Evolutionary conservation across 345 rosid species (phyloP).

Genomic region (Sisymbrium irio): DNA sequence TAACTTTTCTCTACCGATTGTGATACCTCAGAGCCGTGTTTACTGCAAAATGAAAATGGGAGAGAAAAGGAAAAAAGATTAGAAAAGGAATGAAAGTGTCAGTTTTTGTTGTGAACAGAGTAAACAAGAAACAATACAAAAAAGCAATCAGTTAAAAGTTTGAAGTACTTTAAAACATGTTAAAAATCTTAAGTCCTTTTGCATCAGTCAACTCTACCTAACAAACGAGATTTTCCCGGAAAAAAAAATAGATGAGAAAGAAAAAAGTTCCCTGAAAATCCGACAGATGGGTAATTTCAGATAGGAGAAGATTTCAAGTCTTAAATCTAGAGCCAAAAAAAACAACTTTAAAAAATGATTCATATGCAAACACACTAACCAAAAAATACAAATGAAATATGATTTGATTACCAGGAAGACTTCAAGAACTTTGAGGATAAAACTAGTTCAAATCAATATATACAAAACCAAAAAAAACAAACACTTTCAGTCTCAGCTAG

Average conservation of each 20-base stretch:
- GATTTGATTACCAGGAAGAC: slow-evolving; percentile 4
- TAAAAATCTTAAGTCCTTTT: not conserved
- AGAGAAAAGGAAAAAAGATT: too few species aligned
- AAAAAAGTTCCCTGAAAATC: not conserved
- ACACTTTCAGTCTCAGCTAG: too few species aligned
- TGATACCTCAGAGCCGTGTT: not conserved
- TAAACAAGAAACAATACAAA: not conserved
- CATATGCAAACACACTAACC: too few species aligned
- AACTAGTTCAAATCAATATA: not conserved
- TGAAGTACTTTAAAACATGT: not conserved
- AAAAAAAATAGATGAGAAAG: not conserved
- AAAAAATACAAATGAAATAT: too few species aligned
- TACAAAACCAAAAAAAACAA: too few species aligned
- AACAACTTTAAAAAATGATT: too few species aligned
- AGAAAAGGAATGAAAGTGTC: not conserved
- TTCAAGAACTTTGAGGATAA: not conserved
- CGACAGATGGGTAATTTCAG: slow-evolving; percentile 17
- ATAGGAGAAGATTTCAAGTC: slow-evolving; percentile 23
- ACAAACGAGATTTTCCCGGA: slow-evolving; percentile 24
- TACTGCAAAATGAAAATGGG: slow-evolving; percentile 5
- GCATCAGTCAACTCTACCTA: slow-evolving; percentile 31
- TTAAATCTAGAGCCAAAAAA: too few species aligned
- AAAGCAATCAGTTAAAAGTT: not conserved
- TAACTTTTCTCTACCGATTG: not conserved
- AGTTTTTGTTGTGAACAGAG: slow-evolving; percentile 12